A percentile compares a stretch with the other conserved stretches of the same genome.
These are phyloP conservation scores for Xylaria sp. DNA, from an alignment of 495 filamentous ascomycete genomes.

Conservation along the genomic window DNA sequence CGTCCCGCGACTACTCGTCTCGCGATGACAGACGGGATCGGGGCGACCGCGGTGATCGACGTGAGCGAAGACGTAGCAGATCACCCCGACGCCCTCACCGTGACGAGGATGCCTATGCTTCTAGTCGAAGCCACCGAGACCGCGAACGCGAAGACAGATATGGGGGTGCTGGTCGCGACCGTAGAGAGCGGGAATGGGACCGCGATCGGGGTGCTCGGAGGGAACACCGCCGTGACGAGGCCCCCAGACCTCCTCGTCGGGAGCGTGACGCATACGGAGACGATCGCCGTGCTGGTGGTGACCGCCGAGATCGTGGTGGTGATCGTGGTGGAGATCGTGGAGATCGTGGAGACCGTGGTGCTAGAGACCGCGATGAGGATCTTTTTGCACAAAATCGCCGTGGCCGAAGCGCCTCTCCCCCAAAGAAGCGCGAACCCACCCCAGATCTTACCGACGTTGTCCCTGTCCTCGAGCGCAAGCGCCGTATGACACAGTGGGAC, in stretches of 20 bases:
- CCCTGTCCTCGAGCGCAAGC: conserved; percentile 80
- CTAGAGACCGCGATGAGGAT: conserved; percentile 55
- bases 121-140: conserved; percentile 87
- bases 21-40: conserved; percentile 60
- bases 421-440: conserved; percentile 92
- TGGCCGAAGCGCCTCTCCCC: conserved; percentile 77
- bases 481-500: conserved; percentile 97
- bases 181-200: conserved; percentile 70
- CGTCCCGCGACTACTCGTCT: conserved; percentile 75
- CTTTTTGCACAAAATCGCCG: conserved; percentile 67
- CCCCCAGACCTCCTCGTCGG: conserved; percentile 64
- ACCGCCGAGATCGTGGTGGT: conserved; percentile 70
- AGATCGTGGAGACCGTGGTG: conserved; percentile 55
- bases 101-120: conserved; percentile 87
- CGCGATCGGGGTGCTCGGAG: conserved; percentile 69
- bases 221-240: conserved; percentile 66
- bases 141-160: conserved; percentile 91
- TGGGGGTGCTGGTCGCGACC: conserved; percentile 63
- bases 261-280: conserved; percentile 73
- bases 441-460: conserved; percentile 89
- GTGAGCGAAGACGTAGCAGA: conserved; percentile 62
- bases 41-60: conserved; percentile 52
- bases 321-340: conserved; percentile 66
- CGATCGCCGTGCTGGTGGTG: conserved; percentile 59
- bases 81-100: conserved; percentile 60